phyloP scores from a whole-genome alignment of 257 asterid species.

The Ligustrum vulgare region DNA sequence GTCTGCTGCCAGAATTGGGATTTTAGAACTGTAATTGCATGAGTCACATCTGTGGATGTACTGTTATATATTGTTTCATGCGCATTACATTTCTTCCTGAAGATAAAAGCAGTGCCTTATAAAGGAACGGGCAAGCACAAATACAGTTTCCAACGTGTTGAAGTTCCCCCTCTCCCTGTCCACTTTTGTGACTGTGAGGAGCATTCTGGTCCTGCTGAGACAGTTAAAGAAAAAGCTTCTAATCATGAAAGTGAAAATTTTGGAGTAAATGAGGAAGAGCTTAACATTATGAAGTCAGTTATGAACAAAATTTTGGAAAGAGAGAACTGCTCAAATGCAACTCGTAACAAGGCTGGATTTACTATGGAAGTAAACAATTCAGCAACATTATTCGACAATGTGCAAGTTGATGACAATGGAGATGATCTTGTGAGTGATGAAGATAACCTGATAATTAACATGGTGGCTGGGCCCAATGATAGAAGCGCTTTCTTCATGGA shows the following conservation, averaged over 20 bases:
- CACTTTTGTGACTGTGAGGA: conserved; percentile 91
- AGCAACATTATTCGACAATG: conserved; percentile 29
- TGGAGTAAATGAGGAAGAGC: conserved; percentile 73
- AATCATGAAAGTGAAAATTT: conserved; percentile 36
- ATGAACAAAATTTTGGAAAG: conserved; percentile 63
- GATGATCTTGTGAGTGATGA: conserved; percentile 62
- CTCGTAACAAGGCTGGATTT: conserved; percentile 23
- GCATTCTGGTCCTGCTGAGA: conserved; percentile 51
- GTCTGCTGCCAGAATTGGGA: neutral
- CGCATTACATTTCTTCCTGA: conserved; percentile 24
- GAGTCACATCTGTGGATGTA: conserved; percentile 7
- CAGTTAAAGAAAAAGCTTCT: conserved; percentile 27
- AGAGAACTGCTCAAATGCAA: conserved; percentile 37
- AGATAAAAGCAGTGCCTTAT: conserved; percentile 73
- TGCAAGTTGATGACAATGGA: conserved; percentile 33
- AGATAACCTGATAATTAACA: conserved; percentile 65
- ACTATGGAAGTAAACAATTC: conserved; percentile 25
- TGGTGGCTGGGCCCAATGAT: conserved; percentile 43
- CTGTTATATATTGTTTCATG: conserved; percentile 19
- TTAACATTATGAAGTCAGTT: conserved; percentile 64
- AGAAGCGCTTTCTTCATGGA: conserved; percentile 34
- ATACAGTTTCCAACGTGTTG: conserved; percentile 91
- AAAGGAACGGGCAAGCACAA: conserved; percentile 95
- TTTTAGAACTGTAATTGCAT: conserved; percentile 6
- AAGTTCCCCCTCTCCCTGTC: conserved; percentile 63